A percentile compares a stretch with the other conserved stretches of the same genome.
Evolutionary conservation across 352 stramenopile genomes (phyloP).

Genomic region (Blastocystis sp.): DNA sequence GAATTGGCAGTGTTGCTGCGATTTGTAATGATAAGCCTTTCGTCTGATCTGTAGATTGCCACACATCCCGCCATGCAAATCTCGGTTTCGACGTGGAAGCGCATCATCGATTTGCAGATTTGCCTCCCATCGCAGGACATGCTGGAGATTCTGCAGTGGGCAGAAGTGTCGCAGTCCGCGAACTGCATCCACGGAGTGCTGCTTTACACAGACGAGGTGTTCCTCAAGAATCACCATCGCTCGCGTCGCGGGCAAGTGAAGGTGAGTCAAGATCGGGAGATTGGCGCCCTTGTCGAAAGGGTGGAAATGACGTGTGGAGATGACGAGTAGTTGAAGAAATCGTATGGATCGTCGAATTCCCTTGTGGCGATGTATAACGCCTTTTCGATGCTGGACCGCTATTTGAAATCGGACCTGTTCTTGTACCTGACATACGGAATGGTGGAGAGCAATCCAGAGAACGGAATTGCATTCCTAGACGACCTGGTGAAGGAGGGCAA

Average conservation of each 20-base stretch:
- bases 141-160: conserved; percentile 28
- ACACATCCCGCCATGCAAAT: not conserved
- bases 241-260: not conserved
- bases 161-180: not conserved
- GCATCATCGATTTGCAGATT: conserved; percentile 26
- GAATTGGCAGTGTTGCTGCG: not conserved
- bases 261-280: not conserved
- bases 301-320: not conserved
- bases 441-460: conserved; percentile 1
- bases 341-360: not conserved
- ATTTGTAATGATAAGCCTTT: not conserved
- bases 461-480: not conserved
- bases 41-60: conserved; percentile 1
- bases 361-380: not conserved
- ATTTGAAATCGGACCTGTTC: conserved; percentile 27
- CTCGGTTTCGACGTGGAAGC: conserved; percentile 8
- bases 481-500: conserved; percentile 9
- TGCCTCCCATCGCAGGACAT: not conserved
- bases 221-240: not conserved
- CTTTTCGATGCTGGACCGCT: not conserved
- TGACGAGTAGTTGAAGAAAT: conserved; percentile 21
- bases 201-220: conserved; percentile 29
- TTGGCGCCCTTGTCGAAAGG: not conserved
- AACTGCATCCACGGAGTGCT: conserved; percentile 2
- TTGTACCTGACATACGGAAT: conserved; percentile 29